phyloP scores from a whole-genome alignment of 495 filamentous ascomycete species.

The Cenococcum geophilum region DNA sequence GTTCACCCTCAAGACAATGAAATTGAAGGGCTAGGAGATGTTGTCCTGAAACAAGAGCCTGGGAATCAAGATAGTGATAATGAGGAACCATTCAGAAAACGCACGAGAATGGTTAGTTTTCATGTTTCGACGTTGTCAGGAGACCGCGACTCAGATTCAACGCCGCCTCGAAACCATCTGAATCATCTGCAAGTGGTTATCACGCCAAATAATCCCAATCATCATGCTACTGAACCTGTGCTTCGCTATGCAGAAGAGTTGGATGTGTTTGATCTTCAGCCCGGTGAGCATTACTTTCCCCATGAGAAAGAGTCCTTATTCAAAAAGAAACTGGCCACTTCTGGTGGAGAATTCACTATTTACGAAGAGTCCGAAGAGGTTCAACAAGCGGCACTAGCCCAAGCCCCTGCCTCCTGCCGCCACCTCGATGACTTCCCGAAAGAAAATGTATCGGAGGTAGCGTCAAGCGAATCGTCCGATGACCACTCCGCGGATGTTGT shows the following conservation, averaged over 20 bases:
- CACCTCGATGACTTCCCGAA: not conserved
- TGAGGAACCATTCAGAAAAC: not conserved
- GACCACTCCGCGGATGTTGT: too few relatives aligned
- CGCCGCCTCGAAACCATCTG: not conserved
- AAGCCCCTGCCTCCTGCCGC: not conserved
- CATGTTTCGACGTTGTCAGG: not conserved
- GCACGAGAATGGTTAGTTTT: not conserved
- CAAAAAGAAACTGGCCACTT: not conserved
- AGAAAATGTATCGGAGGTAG: not conserved
- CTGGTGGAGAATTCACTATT: not conserved
- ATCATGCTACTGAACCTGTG: not conserved
- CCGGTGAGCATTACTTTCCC: not conserved
- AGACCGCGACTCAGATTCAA: not conserved
- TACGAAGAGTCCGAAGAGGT: constrained; percentile 3
- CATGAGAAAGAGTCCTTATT: not conserved
- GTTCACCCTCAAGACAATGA: constrained; percentile 24
- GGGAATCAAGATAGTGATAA: not conserved
- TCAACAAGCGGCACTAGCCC: not conserved
- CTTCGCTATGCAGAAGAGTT: not conserved
- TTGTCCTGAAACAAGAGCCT: not conserved
- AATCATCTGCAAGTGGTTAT: not conserved
- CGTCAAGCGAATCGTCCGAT: not conserved
- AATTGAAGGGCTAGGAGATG: not conserved
- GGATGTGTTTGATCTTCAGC: not conserved
- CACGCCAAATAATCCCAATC: not conserved